phyloP scores from a whole-genome alignment of 306 rosid species.

The Rosa rugosa region DNA sequence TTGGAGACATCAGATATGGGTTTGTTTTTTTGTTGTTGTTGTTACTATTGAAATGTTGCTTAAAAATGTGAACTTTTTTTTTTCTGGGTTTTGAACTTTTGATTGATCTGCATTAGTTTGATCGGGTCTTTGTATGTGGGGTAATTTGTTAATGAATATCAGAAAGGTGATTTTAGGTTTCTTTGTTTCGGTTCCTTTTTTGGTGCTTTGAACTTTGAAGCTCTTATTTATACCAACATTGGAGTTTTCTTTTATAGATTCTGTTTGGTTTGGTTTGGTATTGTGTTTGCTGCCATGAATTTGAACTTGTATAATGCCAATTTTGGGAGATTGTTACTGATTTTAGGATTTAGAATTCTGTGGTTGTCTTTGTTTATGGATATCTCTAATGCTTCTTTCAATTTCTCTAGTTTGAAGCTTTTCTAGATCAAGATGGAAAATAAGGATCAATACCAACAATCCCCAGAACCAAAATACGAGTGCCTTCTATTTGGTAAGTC shows the following conservation, averaged over 20 bases:
- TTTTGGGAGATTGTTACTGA: background rate
- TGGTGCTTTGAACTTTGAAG: background rate
- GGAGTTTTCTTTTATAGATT: background rate
- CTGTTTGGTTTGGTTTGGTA: background rate
- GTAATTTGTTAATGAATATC: background rate
- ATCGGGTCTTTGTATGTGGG: no score
- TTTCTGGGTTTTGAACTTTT: background rate
- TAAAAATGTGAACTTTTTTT: background rate
- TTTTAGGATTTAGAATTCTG: background rate
- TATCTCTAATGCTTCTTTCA: background rate
- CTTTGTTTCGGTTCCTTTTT: background rate
- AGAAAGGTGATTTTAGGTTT: background rate
- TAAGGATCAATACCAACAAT: slow-evolving; percentile 40
- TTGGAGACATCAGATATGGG: background rate
- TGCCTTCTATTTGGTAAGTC: slow-evolving; percentile 76
- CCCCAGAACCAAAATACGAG: slow-evolving; percentile 53
- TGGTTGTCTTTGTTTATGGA: background rate
- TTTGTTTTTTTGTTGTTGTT: background rate
- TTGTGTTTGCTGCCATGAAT: background rate
- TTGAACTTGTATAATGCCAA: background rate
- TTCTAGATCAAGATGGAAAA: slow-evolving; percentile 54
- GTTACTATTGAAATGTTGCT: background rate
- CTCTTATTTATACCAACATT: background rate
- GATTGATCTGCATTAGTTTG: background rate
- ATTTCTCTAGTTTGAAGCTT: slow-evolving; percentile 13